These are phyloP conservation scores for Cladosporium colombiae DNA, from an alignment of 2,329 filamentous ascomycete species.

Conservation along the genomic window DNA sequence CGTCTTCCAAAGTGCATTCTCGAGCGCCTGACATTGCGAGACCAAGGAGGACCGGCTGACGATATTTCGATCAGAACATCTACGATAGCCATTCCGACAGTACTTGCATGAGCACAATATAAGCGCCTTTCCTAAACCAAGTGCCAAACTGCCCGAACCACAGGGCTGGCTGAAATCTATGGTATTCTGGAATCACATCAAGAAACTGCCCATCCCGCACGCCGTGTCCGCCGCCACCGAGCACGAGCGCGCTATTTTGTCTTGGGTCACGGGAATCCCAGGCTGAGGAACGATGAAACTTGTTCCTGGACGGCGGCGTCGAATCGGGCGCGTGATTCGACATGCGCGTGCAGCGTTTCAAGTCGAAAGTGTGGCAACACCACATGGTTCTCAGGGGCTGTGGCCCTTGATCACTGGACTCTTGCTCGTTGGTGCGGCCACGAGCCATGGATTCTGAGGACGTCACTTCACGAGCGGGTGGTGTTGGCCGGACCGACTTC, in stretches of 20 bases:
- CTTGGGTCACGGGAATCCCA: neutral
- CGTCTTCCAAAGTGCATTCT: neutral
- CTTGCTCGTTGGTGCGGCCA: neutral
- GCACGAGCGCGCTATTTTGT: neutral
- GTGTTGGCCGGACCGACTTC: neutral
- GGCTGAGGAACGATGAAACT: neutral
- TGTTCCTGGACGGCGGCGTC: conserved; percentile 11
- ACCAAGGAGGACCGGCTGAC: neutral
- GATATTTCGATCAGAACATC: neutral
- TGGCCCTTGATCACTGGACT: neutral
- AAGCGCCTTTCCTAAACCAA: neutral
- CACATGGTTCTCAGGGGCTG: conserved; percentile 9
- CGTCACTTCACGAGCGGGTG: neutral
- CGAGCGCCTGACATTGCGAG: neutral
- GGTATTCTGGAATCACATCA: conserved; percentile 1
- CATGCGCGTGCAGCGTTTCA: neutral
- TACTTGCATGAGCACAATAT: conserved; percentile 11
- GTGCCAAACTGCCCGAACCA: neutral
- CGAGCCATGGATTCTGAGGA: neutral
- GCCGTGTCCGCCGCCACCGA: neutral
- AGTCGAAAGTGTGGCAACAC: conserved; percentile 9
- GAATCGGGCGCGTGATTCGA: neutral
- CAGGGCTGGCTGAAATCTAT: neutral
- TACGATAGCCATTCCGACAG: neutral
- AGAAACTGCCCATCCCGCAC: neutral